A percentile compares a stretch with the other conserved stretches of the same genome.
phyloP scores from a whole-genome alignment of 371 early-diverging fungal species.

The Apophysomyces ossiformis region DNA sequence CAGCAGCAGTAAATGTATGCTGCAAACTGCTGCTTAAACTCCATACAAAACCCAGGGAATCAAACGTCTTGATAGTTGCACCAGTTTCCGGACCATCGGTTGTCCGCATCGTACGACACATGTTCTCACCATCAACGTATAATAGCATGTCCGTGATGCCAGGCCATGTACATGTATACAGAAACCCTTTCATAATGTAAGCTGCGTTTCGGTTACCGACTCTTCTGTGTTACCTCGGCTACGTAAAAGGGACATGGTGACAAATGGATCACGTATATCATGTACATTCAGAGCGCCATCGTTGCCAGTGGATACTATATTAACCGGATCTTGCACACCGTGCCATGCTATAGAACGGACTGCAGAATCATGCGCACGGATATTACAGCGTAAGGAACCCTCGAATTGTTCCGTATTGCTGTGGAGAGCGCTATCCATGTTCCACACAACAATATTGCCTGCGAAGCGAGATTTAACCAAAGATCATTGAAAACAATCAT shows the following conservation, averaged over 20 bases:
- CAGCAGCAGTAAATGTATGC: conserved; percentile 16
- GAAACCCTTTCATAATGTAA: background rate
- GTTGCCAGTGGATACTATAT: conserved; percentile 15
- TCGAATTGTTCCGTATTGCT: background rate
- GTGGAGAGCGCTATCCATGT: conserved; percentile 26
- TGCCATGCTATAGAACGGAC: conserved; percentile 23
- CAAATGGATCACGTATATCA: conserved; percentile 21
- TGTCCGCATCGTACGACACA: conserved; percentile 2
- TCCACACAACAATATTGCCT: conserved; percentile 33
- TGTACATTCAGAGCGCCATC: conserved; percentile 15
- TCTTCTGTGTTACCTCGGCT: conserved; percentile 21
- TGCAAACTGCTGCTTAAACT: conserved; percentile 16
- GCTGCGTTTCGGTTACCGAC: background rate
- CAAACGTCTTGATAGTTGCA: background rate
- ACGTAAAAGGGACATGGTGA: conserved; percentile 14
- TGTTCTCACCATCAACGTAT: conserved; percentile 20
- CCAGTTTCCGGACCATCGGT: background rate
- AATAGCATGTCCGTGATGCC: conserved; percentile 5
- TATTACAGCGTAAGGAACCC: background rate
- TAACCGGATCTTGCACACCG: conserved; percentile 19
- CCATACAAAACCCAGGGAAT: background rate
- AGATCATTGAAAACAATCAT: background rate
- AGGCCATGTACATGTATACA: conserved; percentile 18
- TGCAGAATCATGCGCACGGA: conserved; percentile 16
- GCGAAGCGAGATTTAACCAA: background rate